These are phyloP conservation scores for Lepiota brunneoincarnata DNA, from an alignment of 768 basidiomycete genomes.

Conservation along the genomic window DNA sequence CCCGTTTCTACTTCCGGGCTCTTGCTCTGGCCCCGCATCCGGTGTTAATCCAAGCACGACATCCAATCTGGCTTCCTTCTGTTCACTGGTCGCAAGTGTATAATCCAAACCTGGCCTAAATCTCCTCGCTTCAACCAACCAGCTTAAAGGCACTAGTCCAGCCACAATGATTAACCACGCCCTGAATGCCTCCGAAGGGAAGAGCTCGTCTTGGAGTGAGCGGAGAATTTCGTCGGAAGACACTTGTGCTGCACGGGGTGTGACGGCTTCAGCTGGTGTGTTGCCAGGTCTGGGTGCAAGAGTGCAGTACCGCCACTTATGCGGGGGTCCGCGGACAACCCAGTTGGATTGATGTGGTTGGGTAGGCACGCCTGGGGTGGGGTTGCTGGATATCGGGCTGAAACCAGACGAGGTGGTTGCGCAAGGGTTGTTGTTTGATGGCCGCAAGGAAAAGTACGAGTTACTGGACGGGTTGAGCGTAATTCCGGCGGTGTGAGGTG, in stretches of 20 bases:
- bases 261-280: constrained; percentile 42
- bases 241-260: constrained; percentile 50
- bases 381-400: neutral
- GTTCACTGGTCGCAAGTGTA: constrained; percentile 87
- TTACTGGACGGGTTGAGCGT: neutral
- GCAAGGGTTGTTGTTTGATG: neutral
- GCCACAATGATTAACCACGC: constrained; percentile 84
- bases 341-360: constrained; percentile 38
- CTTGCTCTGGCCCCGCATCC: constrained; percentile 31
- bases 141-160: constrained; percentile 65
- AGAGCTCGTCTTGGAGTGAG: constrained; percentile 72
- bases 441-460: neutral
- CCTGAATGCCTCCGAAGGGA: constrained; percentile 80
- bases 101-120: constrained; percentile 95
- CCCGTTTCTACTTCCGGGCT: constrained; percentile 25
- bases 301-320: constrained; percentile 90
- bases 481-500: constrained; percentile 64
- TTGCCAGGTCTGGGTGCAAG: constrained; percentile 41
- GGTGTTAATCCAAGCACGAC: constrained; percentile 87
- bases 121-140: constrained; percentile 77
- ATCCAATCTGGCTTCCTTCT: constrained; percentile 79
- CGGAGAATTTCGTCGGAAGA: constrained; percentile 60
- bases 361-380: neutral
- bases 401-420: neutral
- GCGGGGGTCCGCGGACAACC: constrained; percentile 82